Base-by-base conservation (phyloP, 164 flowering plant genomes). In the Piper betle region DNA sequence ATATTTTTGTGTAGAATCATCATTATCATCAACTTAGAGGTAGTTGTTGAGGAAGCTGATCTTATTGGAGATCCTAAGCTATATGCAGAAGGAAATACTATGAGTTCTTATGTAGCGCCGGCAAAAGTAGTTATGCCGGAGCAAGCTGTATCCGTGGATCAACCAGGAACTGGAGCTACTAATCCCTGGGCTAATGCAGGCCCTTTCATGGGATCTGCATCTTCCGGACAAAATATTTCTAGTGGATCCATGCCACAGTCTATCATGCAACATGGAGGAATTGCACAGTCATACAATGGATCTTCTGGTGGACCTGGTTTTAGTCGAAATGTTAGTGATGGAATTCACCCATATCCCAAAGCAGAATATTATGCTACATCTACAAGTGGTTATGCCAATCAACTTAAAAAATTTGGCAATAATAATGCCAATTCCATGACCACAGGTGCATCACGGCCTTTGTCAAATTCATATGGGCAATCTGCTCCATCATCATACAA, bases 51-150 rank as follows among this genome's bases (percentile, higher is more conserved):
- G 43, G 72, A 71, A 50, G 82, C 79, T 74, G 87, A 77, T 40
- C 62, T 65, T 5, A 85, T 94, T 71, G 99, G 97, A 54, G 78
- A 88, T 13, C 96, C 96, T 39, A 75, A 71, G 62, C 75, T 40
- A 17, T 80, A 66, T 59, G 68, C 40, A 57, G 65, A 59, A 59
- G 63, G 65, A 11, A 55, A 63, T 53, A 6, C 68, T 60, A 61
- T 67, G 59, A 72, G 66, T 63, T 17, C 67, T 60, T 43, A 69
- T 66, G 53, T 84, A 1, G 9, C 57, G 33, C 33, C 2, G 33
- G 67, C 73, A 53, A 77, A 77, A 71, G 20, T 79, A 41, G 20
- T 76, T 57, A 54, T 72, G n/a, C 63, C 77, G 62, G 59, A 50
- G 25, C 87, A 72, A 41, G 43, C 68, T 59, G 20, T 79, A 20